A percentile compares a stretch with the other conserved stretches of the same genome.
These are phyloP conservation scores for Fusarium bactridioides DNA, from an alignment of 2,329 filamentous ascomycete genomes.

Conservation along the genomic window DNA sequence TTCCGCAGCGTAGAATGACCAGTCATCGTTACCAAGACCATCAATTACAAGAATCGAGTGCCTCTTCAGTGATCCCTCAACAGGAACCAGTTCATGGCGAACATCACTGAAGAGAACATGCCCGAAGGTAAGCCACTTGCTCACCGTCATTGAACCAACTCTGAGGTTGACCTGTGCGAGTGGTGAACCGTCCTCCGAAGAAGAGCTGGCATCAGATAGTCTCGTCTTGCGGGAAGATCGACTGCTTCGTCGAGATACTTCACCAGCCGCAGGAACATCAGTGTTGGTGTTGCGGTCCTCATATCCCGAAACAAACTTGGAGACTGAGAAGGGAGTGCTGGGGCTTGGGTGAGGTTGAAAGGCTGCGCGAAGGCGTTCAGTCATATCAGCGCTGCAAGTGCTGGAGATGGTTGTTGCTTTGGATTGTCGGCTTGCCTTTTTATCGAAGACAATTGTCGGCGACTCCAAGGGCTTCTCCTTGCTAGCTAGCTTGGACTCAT, in stretches of 20 bases:
- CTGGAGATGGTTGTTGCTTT: conserved; percentile 56
- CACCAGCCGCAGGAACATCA: conserved; percentile 42
- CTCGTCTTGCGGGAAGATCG: conserved; percentile 46
- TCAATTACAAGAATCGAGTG: conserved; percentile 79
- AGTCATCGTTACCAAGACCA: conserved; percentile 86
- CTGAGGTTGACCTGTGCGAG: conserved; percentile 78
- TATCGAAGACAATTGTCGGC: conserved; percentile 52
- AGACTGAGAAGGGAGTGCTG: conserved; percentile 53
- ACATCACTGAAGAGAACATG: conserved; percentile 84
- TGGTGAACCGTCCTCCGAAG: conserved; percentile 66
- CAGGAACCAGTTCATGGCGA: conserved; percentile 70
- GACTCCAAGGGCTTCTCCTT: conserved; percentile 55
- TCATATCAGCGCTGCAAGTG: conserved; percentile 63
- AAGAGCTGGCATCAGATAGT: conserved; percentile 56
- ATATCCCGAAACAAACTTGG: conserved; percentile 48
- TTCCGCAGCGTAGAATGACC: conserved; percentile 86
- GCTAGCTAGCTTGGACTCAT: conserved; percentile 49
- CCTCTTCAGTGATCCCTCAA: conserved; percentile 49
- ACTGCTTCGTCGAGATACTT: conserved; percentile 40
- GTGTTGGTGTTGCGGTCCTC: conserved; percentile 34
- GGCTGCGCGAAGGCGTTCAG: conserved; percentile 59
- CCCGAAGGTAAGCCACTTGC: conserved; percentile 87
- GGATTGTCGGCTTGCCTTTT: conserved; percentile 46
- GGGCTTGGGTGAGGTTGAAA: conserved; percentile 55
- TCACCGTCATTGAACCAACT: conserved; percentile 83